Percentiles rank a stretch among this genome's conserved stretches.
Conservation (phyloP, 345 rosid species). For the Nasturtium officinale region DNA sequence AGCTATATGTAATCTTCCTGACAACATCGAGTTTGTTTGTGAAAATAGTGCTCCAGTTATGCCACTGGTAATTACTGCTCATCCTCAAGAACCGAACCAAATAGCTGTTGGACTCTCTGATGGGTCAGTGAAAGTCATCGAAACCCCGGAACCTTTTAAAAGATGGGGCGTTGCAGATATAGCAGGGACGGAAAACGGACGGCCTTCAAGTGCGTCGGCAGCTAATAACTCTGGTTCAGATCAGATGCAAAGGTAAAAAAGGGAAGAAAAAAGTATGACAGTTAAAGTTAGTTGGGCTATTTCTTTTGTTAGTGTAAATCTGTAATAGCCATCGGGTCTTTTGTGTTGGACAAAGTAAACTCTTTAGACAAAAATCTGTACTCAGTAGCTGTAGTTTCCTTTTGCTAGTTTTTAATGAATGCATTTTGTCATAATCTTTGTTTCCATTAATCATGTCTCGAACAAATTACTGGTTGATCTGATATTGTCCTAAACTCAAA, state of each 20-base stretch:
- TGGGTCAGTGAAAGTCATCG: slow-evolving; percentile 65
- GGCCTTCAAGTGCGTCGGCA: slow-evolving; percentile 50
- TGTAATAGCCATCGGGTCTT: slow-evolving; percentile 23
- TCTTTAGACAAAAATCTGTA: slow-evolving; percentile 1
- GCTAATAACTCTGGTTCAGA: slow-evolving; percentile 50
- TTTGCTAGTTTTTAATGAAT: slow-evolving; percentile 19
- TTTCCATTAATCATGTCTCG: not conserved
- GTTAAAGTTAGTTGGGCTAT: slow-evolving; percentile 12
- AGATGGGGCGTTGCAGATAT: slow-evolving; percentile 66
- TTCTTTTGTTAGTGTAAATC: slow-evolving; percentile 32
- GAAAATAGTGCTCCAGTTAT: slow-evolving; percentile 30
- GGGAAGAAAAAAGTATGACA: not conserved
- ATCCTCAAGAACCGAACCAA: slow-evolving; percentile 74
- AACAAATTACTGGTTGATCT: not conserved
- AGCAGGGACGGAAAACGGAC: slow-evolving; percentile 46
- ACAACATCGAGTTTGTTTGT: not conserved
- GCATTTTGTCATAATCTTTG: slow-evolving; percentile 3
- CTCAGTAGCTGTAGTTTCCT: slow-evolving; percentile 20
- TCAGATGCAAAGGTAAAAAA: slow-evolving; percentile 52
- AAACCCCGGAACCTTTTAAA: slow-evolving; percentile 60
- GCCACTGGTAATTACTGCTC: slow-evolving; percentile 66
- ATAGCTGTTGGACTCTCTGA: slow-evolving; percentile 67
- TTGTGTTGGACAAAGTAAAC: slow-evolving; percentile 22
- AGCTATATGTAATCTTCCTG: not conserved
- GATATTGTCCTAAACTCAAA: not conserved